These are phyloP conservation scores for Zygosaccharomyces gambellarensis DNA, from an alignment of 805 yeast genomes.

Conservation along the genomic window DNA sequence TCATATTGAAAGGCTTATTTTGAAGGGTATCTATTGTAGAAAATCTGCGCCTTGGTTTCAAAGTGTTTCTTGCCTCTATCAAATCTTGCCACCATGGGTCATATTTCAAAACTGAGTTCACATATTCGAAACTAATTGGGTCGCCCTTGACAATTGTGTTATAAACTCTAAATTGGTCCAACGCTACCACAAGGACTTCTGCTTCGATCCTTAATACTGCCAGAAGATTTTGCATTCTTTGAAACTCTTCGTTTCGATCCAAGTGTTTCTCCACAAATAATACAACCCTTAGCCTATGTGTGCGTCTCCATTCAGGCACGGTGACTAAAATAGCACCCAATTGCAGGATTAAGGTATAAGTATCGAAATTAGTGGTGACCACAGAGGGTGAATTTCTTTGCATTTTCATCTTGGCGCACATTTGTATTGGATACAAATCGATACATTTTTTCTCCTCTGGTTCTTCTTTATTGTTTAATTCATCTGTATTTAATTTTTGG, in stretches of 20 bases:
- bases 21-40: slow-evolving; percentile 33
- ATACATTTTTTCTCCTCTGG: slow-evolving; percentile 48
- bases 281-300: slow-evolving; percentile 71
- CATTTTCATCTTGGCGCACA: slow-evolving; percentile 67
- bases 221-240: slow-evolving; percentile 57
- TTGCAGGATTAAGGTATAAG: slow-evolving; percentile 89
- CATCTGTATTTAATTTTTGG: slow-evolving; percentile 41
- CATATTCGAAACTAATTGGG: slow-evolving; percentile 39
- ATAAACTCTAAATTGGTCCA: slow-evolving; percentile 56
- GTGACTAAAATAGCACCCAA: slow-evolving; percentile 89
- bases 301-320: slow-evolving; percentile 86
- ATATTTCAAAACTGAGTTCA: slow-evolving; percentile 47
- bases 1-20: slow-evolving; percentile 13
- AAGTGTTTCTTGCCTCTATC: slow-evolving; percentile 48
- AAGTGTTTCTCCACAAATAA: slow-evolving; percentile 77
- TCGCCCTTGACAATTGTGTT: slow-evolving; percentile 74
- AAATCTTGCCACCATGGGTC: slow-evolving; percentile 87
- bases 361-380: slow-evolving; percentile 86
- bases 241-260: slow-evolving; percentile 67
- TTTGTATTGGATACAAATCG: slow-evolving; percentile 94
- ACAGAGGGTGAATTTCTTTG: slow-evolving; percentile 37
- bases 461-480: slow-evolving; percentile 48
- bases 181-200: slow-evolving; percentile 65
- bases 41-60: slow-evolving; percentile 27
- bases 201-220: slow-evolving; percentile 83